Conservation (phyloP, 2,329 filamentous ascomycete genomes). For the Simplicillium aogashimaense region DNA sequence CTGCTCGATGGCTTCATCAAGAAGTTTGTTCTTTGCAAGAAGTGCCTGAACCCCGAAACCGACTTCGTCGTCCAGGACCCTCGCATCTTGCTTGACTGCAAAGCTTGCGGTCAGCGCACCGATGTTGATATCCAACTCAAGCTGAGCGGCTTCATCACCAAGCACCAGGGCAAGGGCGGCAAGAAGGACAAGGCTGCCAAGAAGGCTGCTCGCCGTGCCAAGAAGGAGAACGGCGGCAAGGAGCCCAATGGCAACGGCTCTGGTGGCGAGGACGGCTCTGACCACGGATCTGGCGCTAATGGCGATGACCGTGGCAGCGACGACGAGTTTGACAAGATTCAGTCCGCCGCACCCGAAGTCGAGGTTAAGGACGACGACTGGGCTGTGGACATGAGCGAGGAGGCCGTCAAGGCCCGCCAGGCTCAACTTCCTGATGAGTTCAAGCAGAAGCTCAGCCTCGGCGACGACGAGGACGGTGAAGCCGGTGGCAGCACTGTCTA, state of each 20-base stretch:
- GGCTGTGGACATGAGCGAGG: conserved; percentile 94
- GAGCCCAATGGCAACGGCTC: conserved; percentile 44
- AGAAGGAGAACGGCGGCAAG: conserved; percentile 59
- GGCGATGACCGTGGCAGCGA: conserved; percentile 66
- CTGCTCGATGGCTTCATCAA: conserved; percentile 97
- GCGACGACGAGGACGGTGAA: conserved; percentile 65
- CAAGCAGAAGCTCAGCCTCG: conserved; percentile 81
- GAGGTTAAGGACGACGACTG: conserved; percentile 80
- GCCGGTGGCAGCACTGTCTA: conserved; percentile 67
- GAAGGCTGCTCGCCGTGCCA: conserved; percentile 86
- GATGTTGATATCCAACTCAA: conserved; percentile 90
- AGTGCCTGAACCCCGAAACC: conserved; percentile 99
- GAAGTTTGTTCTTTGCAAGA: conserved; percentile 98
- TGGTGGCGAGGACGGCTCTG: conserved; percentile 43
- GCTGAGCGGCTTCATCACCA: conserved; percentile 93
- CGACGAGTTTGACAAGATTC: conserved; percentile 80
- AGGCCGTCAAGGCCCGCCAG: conserved; percentile 88
- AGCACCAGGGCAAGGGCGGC: conserved; percentile 86
- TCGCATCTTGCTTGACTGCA: conserved; percentile 90
- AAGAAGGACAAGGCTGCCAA: conserved; percentile 94
- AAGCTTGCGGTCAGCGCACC: conserved; percentile 90
- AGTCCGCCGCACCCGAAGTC: conserved; percentile 37
- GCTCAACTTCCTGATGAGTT: conserved; percentile 89
- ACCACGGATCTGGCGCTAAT: conserved; percentile 37
- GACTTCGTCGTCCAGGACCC: conserved; percentile 92